Evolutionary conservation across 2,329 filamentous ascomycete species (phyloP), one percentile per base, ranked within the genome.

Genomic region (Trichoderma sp.): DNA sequence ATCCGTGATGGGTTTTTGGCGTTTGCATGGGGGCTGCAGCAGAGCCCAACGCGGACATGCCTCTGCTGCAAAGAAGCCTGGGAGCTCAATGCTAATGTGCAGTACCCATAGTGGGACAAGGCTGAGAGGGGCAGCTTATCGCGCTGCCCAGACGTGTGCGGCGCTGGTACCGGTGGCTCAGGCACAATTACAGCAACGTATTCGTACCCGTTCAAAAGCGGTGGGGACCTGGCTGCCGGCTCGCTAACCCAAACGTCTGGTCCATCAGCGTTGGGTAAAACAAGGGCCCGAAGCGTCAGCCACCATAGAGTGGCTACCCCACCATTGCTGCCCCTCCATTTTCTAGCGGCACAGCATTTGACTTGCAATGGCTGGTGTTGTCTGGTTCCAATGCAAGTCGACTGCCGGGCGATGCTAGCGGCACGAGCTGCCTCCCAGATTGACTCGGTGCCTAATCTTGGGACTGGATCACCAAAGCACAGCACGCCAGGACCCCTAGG

Each of bases 141-240:
- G 57, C 31, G 57, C 31, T n/a, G 27, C 49, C 29, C 10, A 61
- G 33, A 49, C 47, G n/a, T 13, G 19, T 21, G 11, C 47, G 21
- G n/a, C 14, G n/a, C 40, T 43, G 40, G 37, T 49, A n/a, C 43
- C 19, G 43, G 19, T 47, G 19, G 47, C 47, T 65, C 62, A 65
- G 62, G 62, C 62, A 65, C 62, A 55, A 58, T 53, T 27, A 63
- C 60, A 60, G 55, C 31, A 43, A 68, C 65, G 65, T 68, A 68
- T 68, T 68, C 65, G 65, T 68, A 68, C 65, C 65, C 65, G 65
- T 61, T 68, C 65, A 55, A 33, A 49, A 21, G 65, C 10, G 57
- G 65, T 60, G 65, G 55, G 37, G 57, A 33, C 33, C 33, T 35
- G n/a, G 37, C n/a, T 59, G 11, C 24, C 35, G 37, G 35, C 27